Evolutionary conservation across 1,139 yeast species (phyloP), one percentile per base, ranked within the genome.

Genomic region (Nematodospora anomalae): DNA sequence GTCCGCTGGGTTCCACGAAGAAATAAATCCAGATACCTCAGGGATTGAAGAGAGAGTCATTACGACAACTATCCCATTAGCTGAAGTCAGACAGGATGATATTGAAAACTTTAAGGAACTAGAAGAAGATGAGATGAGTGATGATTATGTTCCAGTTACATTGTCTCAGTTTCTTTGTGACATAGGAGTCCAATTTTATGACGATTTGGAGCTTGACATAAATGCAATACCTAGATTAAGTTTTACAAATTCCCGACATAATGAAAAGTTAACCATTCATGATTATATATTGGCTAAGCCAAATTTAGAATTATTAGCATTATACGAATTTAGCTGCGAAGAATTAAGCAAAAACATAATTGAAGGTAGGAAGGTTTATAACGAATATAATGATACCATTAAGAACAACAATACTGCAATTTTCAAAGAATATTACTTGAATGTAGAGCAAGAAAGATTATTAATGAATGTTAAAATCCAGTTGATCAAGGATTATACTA

Each of bases 341-440:
- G 83, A 78, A 45, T 57, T 79, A 45, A 63, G 62, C n/a, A 71
- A 65, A 30, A 74, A 73, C 44, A 74, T 78, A 37, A 51, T 55
- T 11, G 77, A 77, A 30, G 80, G 80, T 3, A 64, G 69, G 36
- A 61, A 57, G 11, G 55, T 70, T 16, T 75, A 70, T 45, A 59
- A 62, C 2, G 67, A 72, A 35, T 62, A 74, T 36, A 73, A 71
- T 38, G 59, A 62, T 7, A 68, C 68, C 18, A 70, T 74, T 4
- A 50, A 58, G 24, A 64, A 58, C 5, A 73, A 73, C 36, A 75
- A 74, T 38, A 83, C 83, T 0, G 57, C 60, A 4, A 47, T 77
- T 11, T 74, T 79, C 46, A 58, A 62, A 27, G 76, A 73, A 41
- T 79, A 67, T 46, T 64, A 74, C 35, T 55, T 60, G 2, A 59